These are phyloP conservation scores for Xylaria intraflava DNA, from an alignment of 495 filamentous ascomycete species.

Conservation along the genomic window DNA sequence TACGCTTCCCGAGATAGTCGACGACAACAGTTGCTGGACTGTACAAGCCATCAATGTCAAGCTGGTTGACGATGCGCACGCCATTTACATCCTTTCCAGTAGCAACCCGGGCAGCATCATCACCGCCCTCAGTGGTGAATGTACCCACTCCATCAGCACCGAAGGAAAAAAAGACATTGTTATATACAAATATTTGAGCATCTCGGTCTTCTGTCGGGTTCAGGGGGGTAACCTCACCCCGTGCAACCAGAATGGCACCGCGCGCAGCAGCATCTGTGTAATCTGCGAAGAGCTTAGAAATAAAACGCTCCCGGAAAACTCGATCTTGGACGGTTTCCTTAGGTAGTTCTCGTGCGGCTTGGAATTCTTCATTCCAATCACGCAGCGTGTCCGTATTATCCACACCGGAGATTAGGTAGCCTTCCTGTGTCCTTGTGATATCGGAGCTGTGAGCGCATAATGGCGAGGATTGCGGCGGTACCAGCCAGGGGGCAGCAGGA, in stretches of 20 bases:
- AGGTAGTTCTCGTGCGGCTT: constrained; percentile 88
- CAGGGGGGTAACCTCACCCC: constrained; percentile 89
- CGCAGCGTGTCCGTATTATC: constrained; percentile 90
- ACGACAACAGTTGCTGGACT: constrained; percentile 95
- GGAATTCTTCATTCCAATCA: constrained; percentile 99
- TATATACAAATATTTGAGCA: constrained; percentile 98
- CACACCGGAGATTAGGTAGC: constrained; percentile 77
- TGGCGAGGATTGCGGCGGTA: constrained; percentile 57
- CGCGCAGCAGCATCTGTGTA: constrained; percentile 92
- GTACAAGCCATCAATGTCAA: constrained; percentile 89
- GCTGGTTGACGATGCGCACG: constrained; percentile 89
- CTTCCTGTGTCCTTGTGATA: constrained; percentile 84
- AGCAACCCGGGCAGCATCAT: constrained; percentile 93
- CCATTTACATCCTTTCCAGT: constrained; percentile 95
- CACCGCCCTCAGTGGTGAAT: constrained; percentile 91
- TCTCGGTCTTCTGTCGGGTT: constrained; percentile 91
- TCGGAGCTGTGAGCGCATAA: constrained; percentile 70
- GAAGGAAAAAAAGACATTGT: constrained; percentile 99
- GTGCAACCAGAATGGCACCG: constrained; percentile 87
- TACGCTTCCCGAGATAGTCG: constrained; percentile 93
- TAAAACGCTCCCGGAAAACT: constrained; percentile 89
- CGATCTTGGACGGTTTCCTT: constrained; percentile 91
- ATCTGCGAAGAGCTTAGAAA: constrained; percentile 93
- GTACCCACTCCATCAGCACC: constrained; percentile 97
- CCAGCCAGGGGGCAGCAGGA: constrained; percentile 88